Conservation (phyloP, 176 grass and related monocot species). For the Leersia perrieri region DNA sequence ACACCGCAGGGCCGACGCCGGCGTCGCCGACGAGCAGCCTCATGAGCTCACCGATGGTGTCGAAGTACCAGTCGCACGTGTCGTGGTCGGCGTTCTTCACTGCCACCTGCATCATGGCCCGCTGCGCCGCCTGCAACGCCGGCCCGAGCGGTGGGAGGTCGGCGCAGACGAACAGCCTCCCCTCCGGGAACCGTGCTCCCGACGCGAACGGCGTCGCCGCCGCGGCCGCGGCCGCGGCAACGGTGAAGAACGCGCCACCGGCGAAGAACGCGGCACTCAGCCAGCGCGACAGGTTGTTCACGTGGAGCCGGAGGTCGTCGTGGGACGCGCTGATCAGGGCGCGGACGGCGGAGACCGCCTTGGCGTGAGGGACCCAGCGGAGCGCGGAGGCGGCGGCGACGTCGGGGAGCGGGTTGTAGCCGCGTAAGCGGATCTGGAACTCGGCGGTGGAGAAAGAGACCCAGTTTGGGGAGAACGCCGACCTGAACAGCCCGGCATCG, state of each 20-base stretch:
- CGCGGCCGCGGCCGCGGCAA: not conserved
- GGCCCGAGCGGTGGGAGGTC: constrained; percentile 3
- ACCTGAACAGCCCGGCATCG: not conserved
- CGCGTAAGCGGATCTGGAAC: not conserved
- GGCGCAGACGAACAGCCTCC: constrained; percentile 5
- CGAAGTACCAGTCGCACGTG: not conserved
- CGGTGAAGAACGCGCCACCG: too few relatives aligned
- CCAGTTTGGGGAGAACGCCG: too few relatives aligned
- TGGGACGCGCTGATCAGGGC: not conserved
- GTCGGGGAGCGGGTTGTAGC: not conserved
- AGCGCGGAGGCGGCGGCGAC: not conserved
- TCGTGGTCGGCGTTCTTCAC: not conserved
- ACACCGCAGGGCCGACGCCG: not conserved
- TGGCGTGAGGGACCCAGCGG: not conserved
- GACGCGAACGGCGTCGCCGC: not conserved
- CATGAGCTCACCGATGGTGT: not conserved
- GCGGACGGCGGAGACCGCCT: not conserved
- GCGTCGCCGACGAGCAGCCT: not conserved
- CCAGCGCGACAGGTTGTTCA: not conserved
- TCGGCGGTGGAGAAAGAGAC: too few relatives aligned
- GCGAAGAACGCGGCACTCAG: not conserved
- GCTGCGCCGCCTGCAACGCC: not conserved
- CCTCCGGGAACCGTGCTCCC: not conserved
- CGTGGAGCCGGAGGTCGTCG: constrained; percentile 1
- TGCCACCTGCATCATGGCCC: not conserved